Conservation (phyloP, 169 alveolate genomes). For the Babesia ovis region DNA sequence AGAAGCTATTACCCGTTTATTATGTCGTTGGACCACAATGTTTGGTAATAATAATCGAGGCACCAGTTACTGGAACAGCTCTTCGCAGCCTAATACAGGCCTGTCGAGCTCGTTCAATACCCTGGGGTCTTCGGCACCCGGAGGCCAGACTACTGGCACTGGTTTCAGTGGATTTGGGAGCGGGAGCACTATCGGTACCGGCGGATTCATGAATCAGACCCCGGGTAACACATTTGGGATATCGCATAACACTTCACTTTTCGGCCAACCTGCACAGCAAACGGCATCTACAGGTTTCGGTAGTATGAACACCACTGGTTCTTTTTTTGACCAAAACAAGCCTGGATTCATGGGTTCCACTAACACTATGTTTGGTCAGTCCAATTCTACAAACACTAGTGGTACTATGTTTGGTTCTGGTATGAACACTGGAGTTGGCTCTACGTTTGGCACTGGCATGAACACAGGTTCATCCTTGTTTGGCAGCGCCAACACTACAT, state of each 20-base stretch:
- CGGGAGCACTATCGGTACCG: constrained; percentile 6
- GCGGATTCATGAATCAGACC: constrained; percentile 35
- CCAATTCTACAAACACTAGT: neutral
- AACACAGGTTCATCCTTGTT: constrained; percentile 18
- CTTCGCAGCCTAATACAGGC: constrained; percentile 33
- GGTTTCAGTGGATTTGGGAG: constrained; percentile 46
- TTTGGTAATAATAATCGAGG: constrained; percentile 51
- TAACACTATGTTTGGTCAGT: constrained; percentile 15
- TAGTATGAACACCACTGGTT: constrained; percentile 8
- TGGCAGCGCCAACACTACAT: neutral
- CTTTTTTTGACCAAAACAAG: constrained; percentile 23
- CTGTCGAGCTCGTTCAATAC: constrained; percentile 29
- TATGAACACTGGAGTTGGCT: constrained; percentile 11
- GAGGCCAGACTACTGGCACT: neutral
- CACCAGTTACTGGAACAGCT: constrained; percentile 42
- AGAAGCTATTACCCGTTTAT: too few species aligned
- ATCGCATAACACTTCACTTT: constrained; percentile 46
- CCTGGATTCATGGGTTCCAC: constrained; percentile 26
- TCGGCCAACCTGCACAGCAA: constrained; percentile 51
- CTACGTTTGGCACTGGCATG: constrained; percentile 12
- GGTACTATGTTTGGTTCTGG: constrained; percentile 20
- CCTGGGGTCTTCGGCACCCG: constrained; percentile 5
- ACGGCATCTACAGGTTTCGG: constrained; percentile 25
- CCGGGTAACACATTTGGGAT: constrained; percentile 22
- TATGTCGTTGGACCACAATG: constrained; percentile 6